These are phyloP conservation scores for Hyphopichia wangnamkhiaoensis DNA, from an alignment of 1,139 yeast species.

Conservation along the genomic window DNA sequence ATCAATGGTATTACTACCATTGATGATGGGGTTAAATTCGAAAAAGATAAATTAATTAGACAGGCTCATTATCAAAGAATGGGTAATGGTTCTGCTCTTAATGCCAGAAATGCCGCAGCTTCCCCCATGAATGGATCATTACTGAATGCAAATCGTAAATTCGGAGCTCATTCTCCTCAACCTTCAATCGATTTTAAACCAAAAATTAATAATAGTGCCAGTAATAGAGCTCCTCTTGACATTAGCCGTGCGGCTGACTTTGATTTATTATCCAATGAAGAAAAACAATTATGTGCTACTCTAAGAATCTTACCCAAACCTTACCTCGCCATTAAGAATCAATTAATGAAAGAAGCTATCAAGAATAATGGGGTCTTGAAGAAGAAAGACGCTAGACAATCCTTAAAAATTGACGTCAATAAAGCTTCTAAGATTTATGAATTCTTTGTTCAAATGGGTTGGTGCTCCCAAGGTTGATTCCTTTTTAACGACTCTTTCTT, in stretches of 20 bases:
- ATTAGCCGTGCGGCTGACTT: conserved; percentile 83
- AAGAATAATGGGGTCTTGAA: conserved; percentile 82
- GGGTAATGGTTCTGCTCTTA: conserved; percentile 44
- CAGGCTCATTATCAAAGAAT: conserved; percentile 61
- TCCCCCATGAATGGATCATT: conserved; percentile 17
- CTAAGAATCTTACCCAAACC: conserved; percentile 90
- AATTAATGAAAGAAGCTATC: conserved; percentile 84
- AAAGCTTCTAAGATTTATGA: conserved; percentile 89
- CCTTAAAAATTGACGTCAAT: conserved; percentile 79
- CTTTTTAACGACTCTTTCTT: not conserved
- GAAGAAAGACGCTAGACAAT: conserved; percentile 79
- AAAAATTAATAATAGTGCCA: conserved; percentile 26
- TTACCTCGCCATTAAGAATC: conserved; percentile 87
- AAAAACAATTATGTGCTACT: conserved; percentile 80
- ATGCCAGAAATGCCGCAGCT: conserved; percentile 23
- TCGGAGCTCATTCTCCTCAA: conserved; percentile 31
- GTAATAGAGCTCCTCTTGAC: conserved; percentile 59
- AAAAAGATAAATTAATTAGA: conserved; percentile 76
- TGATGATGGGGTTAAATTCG: conserved; percentile 84
- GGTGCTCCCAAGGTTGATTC: conserved; percentile 57
- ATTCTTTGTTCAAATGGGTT: conserved; percentile 87
- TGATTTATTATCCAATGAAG: conserved; percentile 80
- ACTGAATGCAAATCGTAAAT: conserved; percentile 9
- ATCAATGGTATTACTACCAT: conserved; percentile 81
- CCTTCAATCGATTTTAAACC: conserved; percentile 40